Percentiles rank a stretch among this genome's conserved stretches.
phyloP scores from a whole-genome alignment of 352 stramenopile genomes.

The Phytophthora hibernalis region DNA sequence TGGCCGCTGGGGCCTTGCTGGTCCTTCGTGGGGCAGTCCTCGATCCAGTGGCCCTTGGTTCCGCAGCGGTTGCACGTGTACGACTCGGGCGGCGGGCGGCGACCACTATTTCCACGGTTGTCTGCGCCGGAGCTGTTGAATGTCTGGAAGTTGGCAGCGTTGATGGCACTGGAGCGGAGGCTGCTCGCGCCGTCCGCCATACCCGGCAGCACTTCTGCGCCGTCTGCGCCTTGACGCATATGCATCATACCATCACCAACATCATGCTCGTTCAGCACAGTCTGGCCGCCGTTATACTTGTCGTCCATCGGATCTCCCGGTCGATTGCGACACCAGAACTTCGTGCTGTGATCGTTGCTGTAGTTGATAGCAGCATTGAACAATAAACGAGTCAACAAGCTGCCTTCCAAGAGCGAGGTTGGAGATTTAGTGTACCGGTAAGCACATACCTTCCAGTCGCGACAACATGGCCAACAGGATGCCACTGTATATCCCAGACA shows the following conservation, averaged over 20 bases:
- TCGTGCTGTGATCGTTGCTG: slow-evolving; percentile 97
- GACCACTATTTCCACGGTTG: slow-evolving; percentile 38
- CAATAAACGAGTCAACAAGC: not conserved
- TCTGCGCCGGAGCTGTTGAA: slow-evolving; percentile 53
- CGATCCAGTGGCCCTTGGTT: slow-evolving; percentile 89
- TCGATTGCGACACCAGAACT: slow-evolving; percentile 98
- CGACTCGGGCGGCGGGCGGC: slow-evolving; percentile 76
- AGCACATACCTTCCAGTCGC: slow-evolving; percentile 89
- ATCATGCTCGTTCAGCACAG: slow-evolving; percentile 75
- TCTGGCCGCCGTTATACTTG: slow-evolving; percentile 87
- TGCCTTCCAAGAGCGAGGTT: not conserved
- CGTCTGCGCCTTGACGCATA: slow-evolving; percentile 32
- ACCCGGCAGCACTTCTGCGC: slow-evolving; percentile 65
- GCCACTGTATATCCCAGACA: slow-evolving; percentile 98
- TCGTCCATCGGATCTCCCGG: slow-evolving; percentile 92
- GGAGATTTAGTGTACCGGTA: not conserved
- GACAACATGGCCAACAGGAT: slow-evolving; percentile 96
- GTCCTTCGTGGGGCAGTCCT: slow-evolving; percentile 89
- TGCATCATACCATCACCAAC: slow-evolving; percentile 43
- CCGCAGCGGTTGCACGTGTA: slow-evolving; percentile 91
- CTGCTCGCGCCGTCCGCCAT: slow-evolving; percentile 66
- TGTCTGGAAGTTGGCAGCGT: slow-evolving; percentile 76
- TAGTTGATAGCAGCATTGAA: slow-evolving; percentile 3
- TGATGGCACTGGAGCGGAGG: slow-evolving; percentile 75
- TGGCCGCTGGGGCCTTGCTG: slow-evolving; percentile 41